phyloP scores from a whole-genome alignment of 2,329 filamentous ascomycete species.

The Dactylellina haptotyla region DNA sequence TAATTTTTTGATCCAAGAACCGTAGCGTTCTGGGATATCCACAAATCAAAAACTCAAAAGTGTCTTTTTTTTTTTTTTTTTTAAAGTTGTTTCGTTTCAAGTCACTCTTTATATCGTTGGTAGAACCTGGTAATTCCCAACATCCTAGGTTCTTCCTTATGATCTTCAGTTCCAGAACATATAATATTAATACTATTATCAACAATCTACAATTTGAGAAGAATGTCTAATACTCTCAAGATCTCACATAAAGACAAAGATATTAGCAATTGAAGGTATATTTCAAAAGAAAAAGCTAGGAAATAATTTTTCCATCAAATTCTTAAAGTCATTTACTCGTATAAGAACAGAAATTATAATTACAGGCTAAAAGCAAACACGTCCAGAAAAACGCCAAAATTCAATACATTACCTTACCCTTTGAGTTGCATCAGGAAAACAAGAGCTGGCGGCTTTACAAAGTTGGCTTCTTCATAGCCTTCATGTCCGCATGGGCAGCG shows the following conservation, averaged over 20 bases:
- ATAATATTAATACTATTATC: neutral
- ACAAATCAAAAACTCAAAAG: neutral
- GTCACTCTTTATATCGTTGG: neutral
- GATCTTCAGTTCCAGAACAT: neutral
- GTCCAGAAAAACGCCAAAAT: neutral
- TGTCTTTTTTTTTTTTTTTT: neutral
- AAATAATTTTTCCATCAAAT: too few species aligned
- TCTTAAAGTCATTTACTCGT: too few species aligned
- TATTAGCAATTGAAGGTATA: too few species aligned
- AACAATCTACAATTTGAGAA: too few species aligned
- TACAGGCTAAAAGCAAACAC: conserved; percentile 2
- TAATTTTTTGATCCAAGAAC: neutral
- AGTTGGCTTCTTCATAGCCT: conserved; percentile 25
- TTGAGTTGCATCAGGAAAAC: too few species aligned
- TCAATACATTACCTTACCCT: neutral
- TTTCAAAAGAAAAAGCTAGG: too few species aligned
- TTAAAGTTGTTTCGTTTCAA: neutral
- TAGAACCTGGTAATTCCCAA: too few species aligned
- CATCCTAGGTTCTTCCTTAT: neutral
- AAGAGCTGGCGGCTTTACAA: too few species aligned
- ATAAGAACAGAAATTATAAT: conserved; percentile 20
- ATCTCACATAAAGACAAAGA: too few species aligned
- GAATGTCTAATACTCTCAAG: too few species aligned
- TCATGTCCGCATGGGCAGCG: conserved; percentile 24
- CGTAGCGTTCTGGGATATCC: neutral